Evolutionary conservation across 2,329 filamentous ascomycete species (phyloP).

Genomic region (Fusarium kyushuense): DNA sequence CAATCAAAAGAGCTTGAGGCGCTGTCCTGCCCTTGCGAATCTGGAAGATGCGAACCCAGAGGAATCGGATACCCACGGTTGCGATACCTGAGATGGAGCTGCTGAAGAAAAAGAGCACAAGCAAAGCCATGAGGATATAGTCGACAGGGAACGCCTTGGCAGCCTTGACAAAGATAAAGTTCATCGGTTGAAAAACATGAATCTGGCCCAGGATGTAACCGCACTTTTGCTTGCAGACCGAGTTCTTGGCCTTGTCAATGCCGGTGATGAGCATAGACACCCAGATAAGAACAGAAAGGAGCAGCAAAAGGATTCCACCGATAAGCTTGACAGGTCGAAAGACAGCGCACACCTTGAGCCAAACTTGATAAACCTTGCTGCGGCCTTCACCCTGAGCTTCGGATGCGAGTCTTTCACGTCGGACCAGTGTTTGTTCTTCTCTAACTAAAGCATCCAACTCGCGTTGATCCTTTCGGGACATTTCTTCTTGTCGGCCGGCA

Average conservation of each 20-base stretch:
- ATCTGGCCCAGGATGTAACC: slow-evolving; percentile 90
- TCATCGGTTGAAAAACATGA: slow-evolving; percentile 94
- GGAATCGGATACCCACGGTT: slow-evolving; percentile 90
- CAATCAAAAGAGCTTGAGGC: slow-evolving; percentile 90
- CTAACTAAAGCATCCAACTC: slow-evolving; percentile 88
- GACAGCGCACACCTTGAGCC: slow-evolving; percentile 83
- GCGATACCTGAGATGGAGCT: slow-evolving; percentile 89
- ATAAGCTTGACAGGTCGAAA: slow-evolving; percentile 91
- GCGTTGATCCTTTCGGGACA: slow-evolving; percentile 86
- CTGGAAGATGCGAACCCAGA: slow-evolving; percentile 94
- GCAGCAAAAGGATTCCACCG: slow-evolving; percentile 81
- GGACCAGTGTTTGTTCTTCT: slow-evolving; percentile 91
- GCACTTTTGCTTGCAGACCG: slow-evolving; percentile 88
- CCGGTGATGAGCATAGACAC: slow-evolving; percentile 94
- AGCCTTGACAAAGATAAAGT: slow-evolving; percentile 82
- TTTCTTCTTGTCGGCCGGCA: slow-evolving; percentile 76
- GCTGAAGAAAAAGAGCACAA: slow-evolving; percentile 89
- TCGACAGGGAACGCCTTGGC: slow-evolving; percentile 90
- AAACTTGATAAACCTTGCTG: slow-evolving; percentile 77
- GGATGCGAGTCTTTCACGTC: slow-evolving; percentile 86
- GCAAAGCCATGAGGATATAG: slow-evolving; percentile 86
- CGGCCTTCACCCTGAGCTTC: slow-evolving; percentile 84
- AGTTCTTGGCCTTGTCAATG: slow-evolving; percentile 97
- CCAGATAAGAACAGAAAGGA: slow-evolving; percentile 82
- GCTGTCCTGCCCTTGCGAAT: slow-evolving; percentile 90